A percentile compares a stretch with the other conserved stretches of the same genome.
Evolutionary conservation across 768 basidiomycete species (phyloP).

Genomic region (Lentinula sp.): DNA sequence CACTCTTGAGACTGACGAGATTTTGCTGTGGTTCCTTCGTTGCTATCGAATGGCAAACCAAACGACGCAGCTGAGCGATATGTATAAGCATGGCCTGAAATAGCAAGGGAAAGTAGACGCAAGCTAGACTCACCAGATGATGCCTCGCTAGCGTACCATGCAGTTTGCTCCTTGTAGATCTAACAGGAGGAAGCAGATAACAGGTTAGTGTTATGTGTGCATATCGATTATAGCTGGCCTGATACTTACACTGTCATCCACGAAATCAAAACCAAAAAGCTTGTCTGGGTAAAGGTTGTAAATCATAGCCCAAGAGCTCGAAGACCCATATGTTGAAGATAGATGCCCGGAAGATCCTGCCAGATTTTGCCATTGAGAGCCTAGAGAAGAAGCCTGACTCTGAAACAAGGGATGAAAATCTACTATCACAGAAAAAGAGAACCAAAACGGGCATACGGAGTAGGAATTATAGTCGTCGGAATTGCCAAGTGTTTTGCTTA

Average conservation of each 20-base stretch:
- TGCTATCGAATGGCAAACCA: constrained; percentile 5
- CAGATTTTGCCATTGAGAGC: constrained; percentile 5
- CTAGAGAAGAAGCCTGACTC: background rate
- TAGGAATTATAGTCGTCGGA: background rate
- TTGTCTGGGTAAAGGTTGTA: constrained; percentile 44
- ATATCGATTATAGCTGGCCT: background rate
- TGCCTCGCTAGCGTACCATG: background rate
- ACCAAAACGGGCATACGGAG: background rate
- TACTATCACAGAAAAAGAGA: background rate
- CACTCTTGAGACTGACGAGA: background rate
- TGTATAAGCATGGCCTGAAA: background rate
- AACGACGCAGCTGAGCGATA: background rate
- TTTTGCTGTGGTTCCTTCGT: background rate
- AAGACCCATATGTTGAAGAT: constrained; percentile 4
- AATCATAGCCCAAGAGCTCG: constrained; percentile 24
- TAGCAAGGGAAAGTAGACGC: background rate
- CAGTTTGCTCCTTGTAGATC: constrained; percentile 1
- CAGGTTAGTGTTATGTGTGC: background rate
- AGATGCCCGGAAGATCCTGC: constrained; percentile 4
- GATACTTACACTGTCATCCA: constrained; percentile 2
- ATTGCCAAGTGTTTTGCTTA: constrained; percentile 1
- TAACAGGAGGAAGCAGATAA: background rate
- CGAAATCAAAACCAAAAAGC: constrained; percentile 22
- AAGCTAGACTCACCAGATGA: background rate
- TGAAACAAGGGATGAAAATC: background rate